Conservation (phyloP, 305 asterid genomes). For the Fraxinus ornus region DNA sequence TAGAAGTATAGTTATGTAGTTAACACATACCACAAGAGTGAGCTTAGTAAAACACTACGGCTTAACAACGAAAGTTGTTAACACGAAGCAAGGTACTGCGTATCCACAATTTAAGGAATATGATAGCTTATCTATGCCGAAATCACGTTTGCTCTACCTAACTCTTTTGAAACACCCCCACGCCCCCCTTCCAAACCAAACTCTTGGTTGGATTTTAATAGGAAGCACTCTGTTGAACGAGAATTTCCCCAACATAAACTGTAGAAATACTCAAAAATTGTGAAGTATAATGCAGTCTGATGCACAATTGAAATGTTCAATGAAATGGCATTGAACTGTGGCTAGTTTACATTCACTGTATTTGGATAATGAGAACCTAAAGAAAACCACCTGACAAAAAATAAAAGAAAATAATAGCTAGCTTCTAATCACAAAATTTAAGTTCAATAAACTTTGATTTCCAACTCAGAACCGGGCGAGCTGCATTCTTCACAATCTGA, state of each 20-base stretch:
- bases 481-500: constrained; percentile 29
- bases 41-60: too few relatives aligned
- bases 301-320: constrained; percentile 10
- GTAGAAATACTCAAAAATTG: neutral
- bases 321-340: constrained; percentile 21
- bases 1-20: too few relatives aligned
- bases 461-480: constrained; percentile 31
- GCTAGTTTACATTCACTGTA: neutral
- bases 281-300: neutral
- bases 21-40: too few relatives aligned
- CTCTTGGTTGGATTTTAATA: neutral
- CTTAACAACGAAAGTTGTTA: too few relatives aligned
- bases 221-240: neutral
- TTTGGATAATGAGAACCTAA: neutral
- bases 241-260: neutral
- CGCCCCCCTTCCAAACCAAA: neutral
- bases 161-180: neutral
- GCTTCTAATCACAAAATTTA: neutral
- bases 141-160: neutral
- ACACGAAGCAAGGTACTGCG: neutral
- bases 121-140: neutral
- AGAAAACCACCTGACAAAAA: neutral
- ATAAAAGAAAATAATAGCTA: neutral
- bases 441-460: constrained; percentile 27
- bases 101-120: neutral